Percentiles rank a stretch among this genome's conserved stretches.
Conservation (phyloP, 768 basidiomycete genomes). For the Russula emetica region DNA sequence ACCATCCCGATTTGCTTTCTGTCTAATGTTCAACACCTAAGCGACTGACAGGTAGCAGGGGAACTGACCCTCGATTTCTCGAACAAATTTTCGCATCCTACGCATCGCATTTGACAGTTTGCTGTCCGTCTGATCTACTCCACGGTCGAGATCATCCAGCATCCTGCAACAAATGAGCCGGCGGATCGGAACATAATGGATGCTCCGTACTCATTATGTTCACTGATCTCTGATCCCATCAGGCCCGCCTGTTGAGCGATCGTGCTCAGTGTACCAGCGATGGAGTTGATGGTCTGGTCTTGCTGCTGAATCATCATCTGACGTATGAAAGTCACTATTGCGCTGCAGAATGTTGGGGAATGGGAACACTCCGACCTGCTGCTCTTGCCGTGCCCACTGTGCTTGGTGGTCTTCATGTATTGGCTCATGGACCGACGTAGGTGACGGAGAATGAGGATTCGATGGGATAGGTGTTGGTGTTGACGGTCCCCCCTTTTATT, state of each 20-base stretch:
- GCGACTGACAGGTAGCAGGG: neutral
- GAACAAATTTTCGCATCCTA: conserved; percentile 75
- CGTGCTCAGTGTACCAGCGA: conserved; percentile 79
- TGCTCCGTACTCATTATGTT: conserved; percentile 78
- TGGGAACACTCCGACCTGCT: conserved; percentile 52
- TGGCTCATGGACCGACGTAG: conserved; percentile 18
- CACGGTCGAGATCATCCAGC: conserved; percentile 79
- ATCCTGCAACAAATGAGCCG: conserved; percentile 48
- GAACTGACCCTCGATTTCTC: conserved; percentile 70
- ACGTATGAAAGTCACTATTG: neutral
- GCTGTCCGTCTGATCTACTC: conserved; percentile 65
- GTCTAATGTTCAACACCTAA: conserved; percentile 7
- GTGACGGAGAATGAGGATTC: conserved; percentile 1
- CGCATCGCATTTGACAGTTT: conserved; percentile 64
- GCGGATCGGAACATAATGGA: neutral
- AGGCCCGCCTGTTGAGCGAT: conserved; percentile 87
- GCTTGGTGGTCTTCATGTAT: conserved; percentile 59
- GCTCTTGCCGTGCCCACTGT: conserved; percentile 83
- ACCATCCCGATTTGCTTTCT: conserved; percentile 90
- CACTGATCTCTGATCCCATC: conserved; percentile 88
- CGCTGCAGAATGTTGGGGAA: neutral
- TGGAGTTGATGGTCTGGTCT: conserved; percentile 83
- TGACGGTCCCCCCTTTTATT: conserved; percentile 5
- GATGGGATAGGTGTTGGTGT: conserved; percentile 14
- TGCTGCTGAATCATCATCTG: conserved; percentile 86